These are phyloP conservation scores for Chlorella sp. DNA, from an alignment of 139 green algal genomes.

Conservation along the genomic window DNA sequence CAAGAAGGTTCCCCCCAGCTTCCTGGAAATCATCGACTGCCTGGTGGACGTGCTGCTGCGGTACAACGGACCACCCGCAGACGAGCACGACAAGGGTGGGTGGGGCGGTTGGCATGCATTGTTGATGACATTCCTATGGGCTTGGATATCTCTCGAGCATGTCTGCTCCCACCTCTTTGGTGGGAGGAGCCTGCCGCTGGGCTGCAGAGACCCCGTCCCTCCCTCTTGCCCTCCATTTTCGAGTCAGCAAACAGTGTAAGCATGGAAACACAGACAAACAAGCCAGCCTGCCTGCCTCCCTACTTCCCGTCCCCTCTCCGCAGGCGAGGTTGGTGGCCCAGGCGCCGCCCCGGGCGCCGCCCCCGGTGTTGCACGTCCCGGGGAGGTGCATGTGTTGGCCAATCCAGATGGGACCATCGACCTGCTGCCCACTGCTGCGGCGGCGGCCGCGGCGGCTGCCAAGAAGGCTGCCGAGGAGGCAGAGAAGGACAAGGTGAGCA, in stretches of 20 bases:
- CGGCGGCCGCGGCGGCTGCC: not conserved
- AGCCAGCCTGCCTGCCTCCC: not conserved
- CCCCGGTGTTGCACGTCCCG: not conserved
- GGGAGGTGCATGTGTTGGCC: not conserved
- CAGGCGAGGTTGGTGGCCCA: not conserved
- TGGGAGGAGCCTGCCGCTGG: too few relatives aligned
- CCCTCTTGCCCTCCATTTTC: too few relatives aligned
- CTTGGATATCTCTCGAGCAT: too few relatives aligned
- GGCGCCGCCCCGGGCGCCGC: not conserved
- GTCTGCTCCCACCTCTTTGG: too few relatives aligned
- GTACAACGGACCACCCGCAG: slow-evolving; percentile 50
- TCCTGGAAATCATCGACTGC: slow-evolving; percentile 85
- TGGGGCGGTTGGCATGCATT: too few relatives aligned
- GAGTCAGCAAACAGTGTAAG: too few relatives aligned
- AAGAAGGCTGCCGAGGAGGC: slow-evolving; percentile 11
- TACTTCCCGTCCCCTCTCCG: not conserved
- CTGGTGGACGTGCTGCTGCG: slow-evolving; percentile 81
- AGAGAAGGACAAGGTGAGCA: not conserved
- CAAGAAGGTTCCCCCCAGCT: slow-evolving; percentile 71
- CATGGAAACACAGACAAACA: too few relatives aligned
- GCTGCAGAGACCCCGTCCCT: too few relatives aligned
- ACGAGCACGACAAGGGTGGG: not conserved
- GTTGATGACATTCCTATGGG: too few relatives aligned
- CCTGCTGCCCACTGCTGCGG: not conserved
- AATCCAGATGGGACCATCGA: not conserved